phyloP scores from a whole-genome alignment of 192 early-diverging fungal species.

The Backusella liffmaniae region DNA sequence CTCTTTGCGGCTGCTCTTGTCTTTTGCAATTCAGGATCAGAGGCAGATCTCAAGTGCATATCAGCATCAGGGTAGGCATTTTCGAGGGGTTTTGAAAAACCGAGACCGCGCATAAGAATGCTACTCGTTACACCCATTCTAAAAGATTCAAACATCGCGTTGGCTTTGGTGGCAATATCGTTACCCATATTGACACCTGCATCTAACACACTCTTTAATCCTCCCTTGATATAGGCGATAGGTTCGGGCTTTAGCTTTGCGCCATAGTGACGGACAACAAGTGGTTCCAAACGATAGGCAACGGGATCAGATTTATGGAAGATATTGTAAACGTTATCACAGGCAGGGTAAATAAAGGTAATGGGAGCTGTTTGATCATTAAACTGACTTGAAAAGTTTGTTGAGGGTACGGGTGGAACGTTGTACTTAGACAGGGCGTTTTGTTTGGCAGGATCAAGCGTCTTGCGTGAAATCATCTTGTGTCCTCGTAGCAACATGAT shows the following conservation, averaged over 20 bases:
- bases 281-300: conserved; percentile 71
- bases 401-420: conserved; percentile 12
- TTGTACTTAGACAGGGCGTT: background rate
- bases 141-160: conserved; percentile 62
- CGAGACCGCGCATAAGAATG: conserved; percentile 48
- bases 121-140: conserved; percentile 50
- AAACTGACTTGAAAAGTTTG: conserved; percentile 2
- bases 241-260: conserved; percentile 63
- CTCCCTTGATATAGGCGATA: conserved; percentile 84
- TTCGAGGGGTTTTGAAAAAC: conserved; percentile 7
- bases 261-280: conserved; percentile 59
- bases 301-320: conserved; percentile 77
- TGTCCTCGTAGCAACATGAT: conserved; percentile 74
- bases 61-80: background rate
- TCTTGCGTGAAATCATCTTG: conserved; percentile 54
- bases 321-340: conserved; percentile 79
- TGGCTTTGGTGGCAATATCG: conserved; percentile 64
- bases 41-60: background rate
- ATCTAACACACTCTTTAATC: conserved; percentile 64
- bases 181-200: conserved; percentile 67
- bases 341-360: conserved; percentile 58
- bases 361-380: conserved; percentile 12
- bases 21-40: background rate
- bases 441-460: conserved; percentile 3
- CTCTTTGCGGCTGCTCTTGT: conserved; percentile 26